phyloP scores from a whole-genome alignment of 164 flowering plant genomes.

The Cinnamomum chago region DNA sequence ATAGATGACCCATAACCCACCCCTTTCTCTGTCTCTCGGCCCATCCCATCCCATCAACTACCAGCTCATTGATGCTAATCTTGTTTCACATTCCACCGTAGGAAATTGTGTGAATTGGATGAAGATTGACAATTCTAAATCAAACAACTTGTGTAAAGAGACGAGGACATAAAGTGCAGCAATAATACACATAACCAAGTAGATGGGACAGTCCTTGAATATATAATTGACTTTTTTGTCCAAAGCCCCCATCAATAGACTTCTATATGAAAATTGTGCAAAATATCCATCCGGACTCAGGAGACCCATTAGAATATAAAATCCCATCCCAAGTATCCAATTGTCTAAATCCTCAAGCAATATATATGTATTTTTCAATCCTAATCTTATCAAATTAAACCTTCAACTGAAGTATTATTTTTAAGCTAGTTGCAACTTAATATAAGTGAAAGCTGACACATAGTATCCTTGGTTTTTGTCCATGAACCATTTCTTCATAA shows the following conservation, averaged over 20 bases:
- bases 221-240: no score
- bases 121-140: neutral
- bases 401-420: neutral
- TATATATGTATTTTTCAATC: neutral
- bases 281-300: neutral
- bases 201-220: neutral
- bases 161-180: conserved; percentile 5
- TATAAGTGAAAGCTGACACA: no score
- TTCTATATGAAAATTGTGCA: no score
- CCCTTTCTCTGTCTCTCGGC: neutral
- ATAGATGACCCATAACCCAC: neutral
- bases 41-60: neutral
- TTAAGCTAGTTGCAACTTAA: neutral
- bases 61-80: neutral
- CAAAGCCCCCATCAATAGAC: neutral
- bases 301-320: neutral
- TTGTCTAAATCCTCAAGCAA: neutral
- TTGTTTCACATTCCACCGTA: neutral
- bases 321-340: neutral
- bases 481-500: no score
- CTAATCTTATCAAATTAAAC: neutral
- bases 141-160: conserved; percentile 2
- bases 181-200: neutral
- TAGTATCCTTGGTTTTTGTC: no score
- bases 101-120: neutral